phyloP scores from a whole-genome alignment of 805 yeast genomes.

The Candida hispaniensis region DNA sequence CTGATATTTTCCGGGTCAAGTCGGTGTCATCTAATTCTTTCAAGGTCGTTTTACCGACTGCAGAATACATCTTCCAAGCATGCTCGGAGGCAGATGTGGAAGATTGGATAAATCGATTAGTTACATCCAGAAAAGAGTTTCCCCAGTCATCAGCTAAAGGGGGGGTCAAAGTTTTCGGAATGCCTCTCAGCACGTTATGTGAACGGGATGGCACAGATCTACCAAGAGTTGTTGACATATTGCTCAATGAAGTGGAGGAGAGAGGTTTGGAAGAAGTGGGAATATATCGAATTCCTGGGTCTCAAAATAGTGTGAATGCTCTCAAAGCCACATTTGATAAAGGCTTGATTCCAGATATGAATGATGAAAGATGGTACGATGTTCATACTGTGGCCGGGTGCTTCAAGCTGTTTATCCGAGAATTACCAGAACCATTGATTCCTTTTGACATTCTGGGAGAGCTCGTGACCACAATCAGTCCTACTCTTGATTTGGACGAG shows the following conservation, averaged over 20 bases:
- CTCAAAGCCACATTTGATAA: constrained; percentile 46
- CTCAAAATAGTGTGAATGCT: constrained; percentile 46
- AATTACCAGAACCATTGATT: constrained; percentile 74
- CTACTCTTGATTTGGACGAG: constrained; percentile 17
- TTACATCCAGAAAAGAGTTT: constrained; percentile 23
- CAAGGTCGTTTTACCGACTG: constrained; percentile 36
- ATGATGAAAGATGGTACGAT: constrained; percentile 57
- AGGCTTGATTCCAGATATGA: constrained; percentile 36
- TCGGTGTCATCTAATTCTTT: constrained; percentile 26
- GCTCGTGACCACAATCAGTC: constrained; percentile 32
- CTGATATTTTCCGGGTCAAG: constrained; percentile 14
- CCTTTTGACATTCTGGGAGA: constrained; percentile 54
- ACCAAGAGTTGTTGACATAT: constrained; percentile 55
- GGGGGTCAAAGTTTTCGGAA: constrained; percentile 62
- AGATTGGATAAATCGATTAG: constrained; percentile 51
- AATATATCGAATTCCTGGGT: constrained; percentile 65
- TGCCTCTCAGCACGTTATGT: constrained; percentile 70
- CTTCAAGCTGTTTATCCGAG: constrained; percentile 72
- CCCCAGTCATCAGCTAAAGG: constrained; percentile 17
- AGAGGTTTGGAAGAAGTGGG: constrained; percentile 88
- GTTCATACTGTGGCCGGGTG: constrained; percentile 82
- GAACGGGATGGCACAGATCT: constrained; percentile 50
- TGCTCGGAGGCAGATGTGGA: constrained; percentile 47
- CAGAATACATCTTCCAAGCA: constrained; percentile 60
- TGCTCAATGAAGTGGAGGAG: constrained; percentile 69